phyloP scores from a whole-genome alignment of 176 grass and related monocot species.

The Melocanna baccifera region DNA sequence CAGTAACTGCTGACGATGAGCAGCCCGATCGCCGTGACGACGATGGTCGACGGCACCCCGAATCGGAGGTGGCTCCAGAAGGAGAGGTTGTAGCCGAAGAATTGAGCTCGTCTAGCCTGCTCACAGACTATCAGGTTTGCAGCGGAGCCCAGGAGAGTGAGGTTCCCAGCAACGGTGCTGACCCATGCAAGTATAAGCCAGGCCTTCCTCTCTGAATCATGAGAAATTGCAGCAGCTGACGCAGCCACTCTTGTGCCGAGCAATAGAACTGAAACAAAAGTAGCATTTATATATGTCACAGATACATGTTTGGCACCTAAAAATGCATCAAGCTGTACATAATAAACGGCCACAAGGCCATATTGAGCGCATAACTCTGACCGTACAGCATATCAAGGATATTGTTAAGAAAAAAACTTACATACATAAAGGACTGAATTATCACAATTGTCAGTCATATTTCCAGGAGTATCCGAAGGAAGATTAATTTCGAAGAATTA shows the following conservation, averaged over 20 bases:
- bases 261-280: conserved; percentile 55
- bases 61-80: conserved; percentile 86
- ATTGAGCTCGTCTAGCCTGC: conserved; percentile 71
- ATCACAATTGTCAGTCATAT: not conserved
- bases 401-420: not conserved
- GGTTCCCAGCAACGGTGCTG: conserved; percentile 91
- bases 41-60: conserved; percentile 76
- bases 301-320: not conserved
- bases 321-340: not conserved
- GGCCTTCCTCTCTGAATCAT: conserved; percentile 61
- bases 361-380: not conserved
- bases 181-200: conserved; percentile 91
- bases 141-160: conserved; percentile 81
- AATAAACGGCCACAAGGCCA: not conserved
- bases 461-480: not conserved
- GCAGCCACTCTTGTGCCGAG: conserved; percentile 83
- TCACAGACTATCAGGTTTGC: conserved; percentile 97
- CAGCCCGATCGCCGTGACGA: conserved; percentile 76
- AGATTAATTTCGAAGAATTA: not conserved
- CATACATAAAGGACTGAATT: not conserved
- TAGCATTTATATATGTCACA: not conserved
- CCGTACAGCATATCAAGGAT: not conserved
- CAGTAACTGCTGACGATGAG: conserved; percentile 62
- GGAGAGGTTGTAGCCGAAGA: conserved; percentile 81
- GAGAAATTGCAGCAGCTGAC: conserved; percentile 70